Base-by-base conservation (phyloP, 164 flowering plant species). In the Sedum album region DNA sequence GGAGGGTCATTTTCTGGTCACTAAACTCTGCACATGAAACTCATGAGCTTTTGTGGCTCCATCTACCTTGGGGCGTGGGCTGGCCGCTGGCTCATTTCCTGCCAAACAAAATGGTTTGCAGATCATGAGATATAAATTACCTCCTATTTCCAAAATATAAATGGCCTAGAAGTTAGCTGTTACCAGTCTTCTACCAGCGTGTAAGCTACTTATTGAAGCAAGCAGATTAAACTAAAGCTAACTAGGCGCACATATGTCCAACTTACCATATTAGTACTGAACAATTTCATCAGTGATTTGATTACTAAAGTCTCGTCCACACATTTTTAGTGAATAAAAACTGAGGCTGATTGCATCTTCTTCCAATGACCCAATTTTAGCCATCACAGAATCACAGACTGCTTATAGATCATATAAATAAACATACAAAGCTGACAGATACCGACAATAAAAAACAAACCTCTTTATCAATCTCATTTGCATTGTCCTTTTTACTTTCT, bases 321-420 rank as follows among this genome's bases (percentile, higher is more conserved):
- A 51, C 28, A 51, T 51, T n/a, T n/a, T 51, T 51, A 51, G 57
- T 51, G 57, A 51, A 51, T 21, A 51, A 23, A 51, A 51, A 51
- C 57, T 51, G 57, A 51, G 1, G 26, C 57, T 51, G 14, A 21
- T 51, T 21, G 10, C 21, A 51, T 48, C 53, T 48, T 23, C 18
- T 48, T 48, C 53, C 17, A n/a, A 48, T 51, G 57, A 51, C 57
- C 57, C 57, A 23, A 3, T 23, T 51, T 51, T 51, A 51, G 57
- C 28, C n/a, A 51, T 51, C 57, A 51, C 57, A 51, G 25, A 51
- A 51, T 51, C 57, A 51, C 57, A 51, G 25, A 0, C 13, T 23
- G 2, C 28, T 23, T 51, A n/a, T n/a, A 21, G 26, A n/a, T 1
- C 57, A 21, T 51, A 51, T 51, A n/a, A 2, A 51, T 51, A 51